Evolutionary conservation across 805 yeast species (phyloP), one percentile per base, ranked within the genome.

Genomic region (Yamadazyma paraphyllophila): DNA sequence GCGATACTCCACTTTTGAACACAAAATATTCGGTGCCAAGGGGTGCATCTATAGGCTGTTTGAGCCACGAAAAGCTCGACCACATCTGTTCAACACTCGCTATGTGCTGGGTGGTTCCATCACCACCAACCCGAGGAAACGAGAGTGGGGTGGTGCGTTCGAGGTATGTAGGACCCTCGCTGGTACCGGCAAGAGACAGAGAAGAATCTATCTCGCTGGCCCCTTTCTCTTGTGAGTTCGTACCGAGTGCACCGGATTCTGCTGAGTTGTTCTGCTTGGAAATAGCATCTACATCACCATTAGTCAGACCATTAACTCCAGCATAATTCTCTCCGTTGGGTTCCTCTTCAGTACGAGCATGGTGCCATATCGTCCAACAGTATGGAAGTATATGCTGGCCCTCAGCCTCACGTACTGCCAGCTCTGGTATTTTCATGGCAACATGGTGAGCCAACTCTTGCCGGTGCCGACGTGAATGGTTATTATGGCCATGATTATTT

Each of bases 1-100:
- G 88, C 51, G 77, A 76, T 31, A 81, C 71, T 2, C 83, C 84
- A 27, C 73, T 65, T 52, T 80, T 80, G 64, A 82, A 82, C 8
- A 82, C 60, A 48, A 80, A 76, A 44, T 76, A 67, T 57, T 81
- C 85, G 20, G 80, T 69, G 15, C 80, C 81, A 39, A 62, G 59
- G 14, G 67, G 62, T 46, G 76, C 60, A 33, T 69, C 70, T 41
- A 59, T 59, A 1, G 76, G 60, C 33, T 60, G 62, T 51, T 71
- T 73, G 46, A 80, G 54, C 24, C 62, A 60, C 8, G 70, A 48
- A 31, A 77, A 52, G 30, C 73, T 58, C 51, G 65, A 54, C 82
- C 82, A 79, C 63, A 79, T 62, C 55, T 80, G 81, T 56, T 80
- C 83, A 24, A 79, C 56, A 3, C 80, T 63, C 12, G 71, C 78